Base-by-base conservation (phyloP, 768 basidiomycete genomes). In the Macrocybe gigantea region DNA sequence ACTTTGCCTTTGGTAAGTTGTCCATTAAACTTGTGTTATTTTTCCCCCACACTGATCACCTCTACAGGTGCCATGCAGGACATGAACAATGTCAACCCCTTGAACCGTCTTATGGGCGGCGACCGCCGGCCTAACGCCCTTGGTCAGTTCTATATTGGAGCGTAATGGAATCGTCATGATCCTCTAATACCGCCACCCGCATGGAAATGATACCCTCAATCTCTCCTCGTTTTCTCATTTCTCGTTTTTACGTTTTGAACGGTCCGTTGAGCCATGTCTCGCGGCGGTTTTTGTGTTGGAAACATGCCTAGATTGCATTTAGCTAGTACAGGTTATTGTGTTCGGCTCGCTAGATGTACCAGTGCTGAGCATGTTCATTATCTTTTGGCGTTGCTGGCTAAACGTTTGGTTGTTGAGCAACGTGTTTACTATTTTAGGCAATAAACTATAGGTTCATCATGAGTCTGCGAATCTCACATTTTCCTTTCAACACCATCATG, bases 1-100 rank as follows among this genome's bases (percentile, higher is more conserved):
- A 78, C 56, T 77, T 71, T 55, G 74, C 74, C 30, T 92, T 88
- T 54, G 86, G 89, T 85, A 51, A 42, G 79, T 67, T 6, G 22
- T 22, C 22, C 32, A 33, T 36, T 37, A 5, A 7, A 13, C 9
- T 44, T 6, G 31, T 8, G 2, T 36, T 7, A 35, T 1, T 33
- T 45, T 37, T 1, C 6, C 30, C 6, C 45, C n/a, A n/a, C 12
- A 41, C 5, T 35, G 35, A 36, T 47, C 5, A 36, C 45, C 12
- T 38, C 14, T 50, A 13, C 44, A 82, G 84, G 81, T 56, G 64
- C 71, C 33, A 79, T 86, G 75, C 57, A 69, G 35, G 62, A 79
- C 51, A 67, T 83, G 69, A 63, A 67, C 41, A 72, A 74, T 43
- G 84, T 90, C 55, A 79, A 81, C 66, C 49, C 59, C 7, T 56